Percentiles rank a stretch among this genome's conserved stretches.
Evolutionary conservation across 1,284 basidiomycete species (phyloP).

Genomic region (Sporisorium sorghi): DNA sequence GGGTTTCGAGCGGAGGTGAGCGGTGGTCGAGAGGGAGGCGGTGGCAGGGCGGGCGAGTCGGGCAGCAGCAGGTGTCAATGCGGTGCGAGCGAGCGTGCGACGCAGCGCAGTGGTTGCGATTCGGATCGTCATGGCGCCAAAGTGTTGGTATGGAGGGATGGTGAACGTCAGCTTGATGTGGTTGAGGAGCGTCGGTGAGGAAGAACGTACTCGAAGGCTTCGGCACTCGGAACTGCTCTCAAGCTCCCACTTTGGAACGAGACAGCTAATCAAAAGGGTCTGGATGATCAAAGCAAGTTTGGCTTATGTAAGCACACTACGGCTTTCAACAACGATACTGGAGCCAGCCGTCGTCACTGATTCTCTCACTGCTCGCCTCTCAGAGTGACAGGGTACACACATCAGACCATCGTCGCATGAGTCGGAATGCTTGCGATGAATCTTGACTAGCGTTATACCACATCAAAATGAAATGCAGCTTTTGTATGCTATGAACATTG

Average conservation of each 20-base stretch:
- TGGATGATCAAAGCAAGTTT: constrained; percentile 2
- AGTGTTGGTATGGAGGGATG: not conserved
- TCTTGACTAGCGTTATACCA: no score
- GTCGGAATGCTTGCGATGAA: no score
- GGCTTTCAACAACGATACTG: no score
- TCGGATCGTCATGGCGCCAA: constrained; percentile 3
- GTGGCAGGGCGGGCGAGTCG: not conserved
- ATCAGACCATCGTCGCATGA: no score
- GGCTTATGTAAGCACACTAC: constrained; percentile 10
- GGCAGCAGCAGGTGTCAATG: not conserved
- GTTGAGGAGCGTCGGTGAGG: not conserved
- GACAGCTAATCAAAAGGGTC: not conserved
- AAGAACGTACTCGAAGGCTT: not conserved
- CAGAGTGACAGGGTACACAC: no score
- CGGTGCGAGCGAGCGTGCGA: not conserved
- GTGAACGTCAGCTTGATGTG: not conserved
- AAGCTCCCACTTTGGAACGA: not conserved
- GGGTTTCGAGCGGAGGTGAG: constrained; percentile 4
- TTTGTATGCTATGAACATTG: no score
- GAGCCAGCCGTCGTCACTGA: no score
- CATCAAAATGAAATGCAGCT: no score
- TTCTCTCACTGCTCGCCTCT: no score
- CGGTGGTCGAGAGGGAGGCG: constrained; percentile 8
- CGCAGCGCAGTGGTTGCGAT: constrained; percentile 1
- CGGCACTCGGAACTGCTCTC: constrained; percentile 23